Base-by-base conservation (phyloP, 345 rosid species). In the Xanthoceras sorbifolium region DNA sequence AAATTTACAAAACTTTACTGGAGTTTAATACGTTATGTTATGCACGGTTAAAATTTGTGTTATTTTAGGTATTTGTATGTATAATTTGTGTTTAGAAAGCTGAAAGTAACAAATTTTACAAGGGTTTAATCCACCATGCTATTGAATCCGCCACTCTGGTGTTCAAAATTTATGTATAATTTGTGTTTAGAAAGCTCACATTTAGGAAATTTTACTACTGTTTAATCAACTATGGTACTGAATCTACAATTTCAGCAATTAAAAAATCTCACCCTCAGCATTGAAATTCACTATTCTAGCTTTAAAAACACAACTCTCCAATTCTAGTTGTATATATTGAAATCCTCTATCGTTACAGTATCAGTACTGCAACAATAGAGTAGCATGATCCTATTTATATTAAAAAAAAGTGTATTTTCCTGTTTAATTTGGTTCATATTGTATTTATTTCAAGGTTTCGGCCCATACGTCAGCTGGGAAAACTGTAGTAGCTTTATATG, bases 391-490 rank as follows among this genome's bases (percentile, higher is more conserved):
- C 10, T 12, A n/a, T 20, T 55, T 32, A 26, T 23, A 36, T 11
- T 15, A 1, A 11, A 3, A 69, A 69, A 31, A 22, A 6, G 0
- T 70, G 0, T 23, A 6, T 38, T 38, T 66, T 15, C n/a, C 23
- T 67, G 17, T 12, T 14, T 0, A 68, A 38, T 9, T 44, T 64
- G 77, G 28, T 74, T 31, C 32, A 3, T 3, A 3, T 46, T 17
- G 7, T 3, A 64, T 76, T 66, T 12, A 63, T 76, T 54, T 46
- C 73, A 76, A n/a, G 99, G 99, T 93, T 22, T 96, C 99, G 26
- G 99, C 99, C 38, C 99, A 96, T 86, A 96, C 99, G 29, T 93
- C 99, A 22, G 99, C 99, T 78, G 99, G 99, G 18, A 96, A 96
- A 89, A 96, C 99, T 32, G 99, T 91, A 5, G 97, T 96, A 7